phyloP scores from a whole-genome alignment of 2,329 filamentous ascomycete species.

The Amauroascus niger region DNA sequence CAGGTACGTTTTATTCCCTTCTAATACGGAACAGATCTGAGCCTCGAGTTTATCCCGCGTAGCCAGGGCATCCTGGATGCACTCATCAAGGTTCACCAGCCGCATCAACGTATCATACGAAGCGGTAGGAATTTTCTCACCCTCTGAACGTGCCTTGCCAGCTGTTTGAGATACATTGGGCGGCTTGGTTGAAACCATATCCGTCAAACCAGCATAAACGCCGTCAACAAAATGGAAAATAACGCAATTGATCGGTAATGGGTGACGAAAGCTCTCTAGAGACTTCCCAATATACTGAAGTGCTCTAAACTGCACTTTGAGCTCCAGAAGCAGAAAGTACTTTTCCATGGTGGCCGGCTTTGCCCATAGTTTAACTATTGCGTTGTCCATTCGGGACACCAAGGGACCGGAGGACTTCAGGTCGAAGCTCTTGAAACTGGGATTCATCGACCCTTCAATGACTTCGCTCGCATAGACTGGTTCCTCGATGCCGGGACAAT shows the following conservation, averaged over 20 bases:
- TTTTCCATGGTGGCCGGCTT: conserved; percentile 44
- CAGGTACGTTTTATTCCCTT: conserved; percentile 29
- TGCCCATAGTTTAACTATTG: conserved; percentile 68
- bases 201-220: conserved; percentile 65
- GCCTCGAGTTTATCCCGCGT: conserved; percentile 63
- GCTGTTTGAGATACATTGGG: conserved; percentile 14
- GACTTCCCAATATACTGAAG: conserved; percentile 68
- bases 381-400: conserved; percentile 54
- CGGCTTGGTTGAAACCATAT: conserved; percentile 47
- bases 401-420: conserved; percentile 53
- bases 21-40: conserved; percentile 58
- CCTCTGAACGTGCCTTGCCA: conserved; percentile 30
- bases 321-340: conserved; percentile 59
- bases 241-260: conserved; percentile 70
- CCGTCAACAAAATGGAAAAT: conserved; percentile 80
- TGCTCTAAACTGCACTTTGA: conserved; percentile 59
- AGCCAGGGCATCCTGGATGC: conserved; percentile 76
- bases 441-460: conserved; percentile 72
- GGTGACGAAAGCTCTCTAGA: conserved; percentile 55
- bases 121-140: conserved; percentile 53
- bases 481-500: conserved; percentile 54
- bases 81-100: conserved; percentile 77
- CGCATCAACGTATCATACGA: conserved; percentile 85
- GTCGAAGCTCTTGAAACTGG: conserved; percentile 79
- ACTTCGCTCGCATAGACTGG: conserved; percentile 88